phyloP scores from a whole-genome alignment of 371 early-diverging fungal genomes.

The Mucor saturninus region DNA sequence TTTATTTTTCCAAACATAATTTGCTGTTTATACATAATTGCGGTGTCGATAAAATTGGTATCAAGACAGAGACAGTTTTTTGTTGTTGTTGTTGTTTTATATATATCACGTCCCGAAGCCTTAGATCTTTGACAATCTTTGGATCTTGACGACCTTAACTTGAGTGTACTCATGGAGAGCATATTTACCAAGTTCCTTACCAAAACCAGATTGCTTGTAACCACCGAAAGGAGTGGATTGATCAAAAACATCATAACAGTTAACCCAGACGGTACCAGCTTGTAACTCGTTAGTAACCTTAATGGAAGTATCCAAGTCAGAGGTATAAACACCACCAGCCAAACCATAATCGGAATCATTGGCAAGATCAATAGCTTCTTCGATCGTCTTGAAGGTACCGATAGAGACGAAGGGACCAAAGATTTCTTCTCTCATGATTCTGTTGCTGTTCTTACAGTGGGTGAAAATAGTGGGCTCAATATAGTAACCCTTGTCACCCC shows the following conservation, averaged over 20 bases:
- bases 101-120: too few relatives aligned
- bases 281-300: conserved; percentile 64
- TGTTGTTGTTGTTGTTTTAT: too few relatives aligned
- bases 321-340: conserved; percentile 87
- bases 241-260: conserved; percentile 50
- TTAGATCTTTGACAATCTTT: conserved; percentile 5
- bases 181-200: conserved; percentile 79
- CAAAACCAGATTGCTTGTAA: conserved; percentile 85
- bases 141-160: conserved; percentile 66
- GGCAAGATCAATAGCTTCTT: conserved; percentile 80
- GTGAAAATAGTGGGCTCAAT: conserved; percentile 81
- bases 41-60: too few relatives aligned
- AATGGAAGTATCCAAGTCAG: conserved; percentile 65
- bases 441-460: conserved; percentile 67
- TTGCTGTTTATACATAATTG: too few relatives aligned
- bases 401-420: conserved; percentile 93
- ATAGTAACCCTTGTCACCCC: conserved; percentile 75
- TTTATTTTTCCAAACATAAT: too few relatives aligned
- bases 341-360: conserved; percentile 83
- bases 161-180: conserved; percentile 73
- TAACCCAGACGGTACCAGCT: conserved; percentile 69
- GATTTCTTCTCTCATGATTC: conserved; percentile 83
- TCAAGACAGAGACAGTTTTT: too few relatives aligned
- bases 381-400: conserved; percentile 71
- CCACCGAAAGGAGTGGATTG: conserved; percentile 87